A percentile compares a stretch with the other conserved stretches of the same genome.
phyloP scores from a whole-genome alignment of 257 asterid genomes.

The Leonotis leonurus region DNA sequence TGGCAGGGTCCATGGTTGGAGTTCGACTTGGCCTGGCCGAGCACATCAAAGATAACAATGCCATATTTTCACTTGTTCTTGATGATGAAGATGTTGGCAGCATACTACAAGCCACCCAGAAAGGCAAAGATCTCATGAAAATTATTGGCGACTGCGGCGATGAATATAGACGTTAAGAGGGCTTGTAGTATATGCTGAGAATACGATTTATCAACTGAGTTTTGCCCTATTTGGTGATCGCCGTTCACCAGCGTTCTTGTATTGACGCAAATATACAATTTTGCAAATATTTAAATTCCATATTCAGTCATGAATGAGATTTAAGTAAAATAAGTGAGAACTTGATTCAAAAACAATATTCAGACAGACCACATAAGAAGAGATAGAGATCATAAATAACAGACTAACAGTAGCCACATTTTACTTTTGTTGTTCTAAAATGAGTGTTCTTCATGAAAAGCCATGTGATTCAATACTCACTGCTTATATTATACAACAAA shows the following conservation, averaged over 20 bases:
- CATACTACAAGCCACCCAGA: constrained; percentile 55
- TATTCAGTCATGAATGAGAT: neutral
- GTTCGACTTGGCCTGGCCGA: constrained; percentile 87
- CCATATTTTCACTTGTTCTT: constrained; percentile 64
- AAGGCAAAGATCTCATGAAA: constrained; percentile 70
- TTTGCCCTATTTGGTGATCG: neutral
- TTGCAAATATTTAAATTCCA: neutral
- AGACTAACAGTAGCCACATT: neutral
- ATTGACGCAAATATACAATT: no score
- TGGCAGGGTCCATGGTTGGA: constrained; percentile 97
- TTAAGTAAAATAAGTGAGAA: neutral
- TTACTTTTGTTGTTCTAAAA: neutral
- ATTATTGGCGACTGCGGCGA: constrained; percentile 92
- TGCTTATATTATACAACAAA: neutral
- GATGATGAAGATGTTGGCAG: constrained; percentile 64
- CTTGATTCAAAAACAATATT: neutral
- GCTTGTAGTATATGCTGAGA: neutral
- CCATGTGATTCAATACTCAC: neutral
- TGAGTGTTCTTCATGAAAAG: neutral
- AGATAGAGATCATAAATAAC: neutral
- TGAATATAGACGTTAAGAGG: constrained; percentile 73
- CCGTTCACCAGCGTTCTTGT: neutral
- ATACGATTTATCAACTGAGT: neutral
- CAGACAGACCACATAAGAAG: neutral
- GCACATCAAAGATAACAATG: constrained; percentile 60